Percentiles rank a stretch among this genome's conserved stretches.
Conservation (phyloP, 176 grass and related monocot genomes). For the Stipa capillata region DNA sequence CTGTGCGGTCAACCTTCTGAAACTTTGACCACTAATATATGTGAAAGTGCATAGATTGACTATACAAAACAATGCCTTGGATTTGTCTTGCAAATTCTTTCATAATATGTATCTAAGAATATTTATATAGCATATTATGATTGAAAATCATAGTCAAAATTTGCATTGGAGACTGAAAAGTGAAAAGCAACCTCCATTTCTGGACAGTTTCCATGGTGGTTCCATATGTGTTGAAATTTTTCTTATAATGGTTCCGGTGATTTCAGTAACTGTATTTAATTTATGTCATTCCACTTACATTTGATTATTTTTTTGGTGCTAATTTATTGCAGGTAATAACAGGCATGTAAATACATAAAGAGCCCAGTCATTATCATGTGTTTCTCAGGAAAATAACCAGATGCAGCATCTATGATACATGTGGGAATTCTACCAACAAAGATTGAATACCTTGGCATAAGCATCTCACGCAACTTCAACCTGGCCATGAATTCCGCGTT, state of each 20-base stretch:
- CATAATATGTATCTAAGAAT: no score
- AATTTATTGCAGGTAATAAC: neutral
- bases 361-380: neutral
- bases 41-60: no score
- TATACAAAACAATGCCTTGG: no score
- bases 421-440: slow-evolving; percentile 3
- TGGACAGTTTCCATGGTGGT: neutral
- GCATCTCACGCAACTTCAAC: slow-evolving; percentile 83
- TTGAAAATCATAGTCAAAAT: no score
- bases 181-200: no score
- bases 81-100: no score
- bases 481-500: slow-evolving; percentile 99
- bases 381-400: neutral
- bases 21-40: no score
- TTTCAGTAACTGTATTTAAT: neutral
- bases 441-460: slow-evolving; percentile 77
- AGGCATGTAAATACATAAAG: neutral
- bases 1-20: no score
- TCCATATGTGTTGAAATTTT: neutral
- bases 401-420: neutral
- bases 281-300: neutral
- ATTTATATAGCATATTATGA: no score
- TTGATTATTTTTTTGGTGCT: neutral
- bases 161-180: no score
- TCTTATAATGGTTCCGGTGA: neutral